phyloP scores from a whole-genome alignment of 352 stramenopile genomes.

The Salisapilia sapeloensis region DNA sequence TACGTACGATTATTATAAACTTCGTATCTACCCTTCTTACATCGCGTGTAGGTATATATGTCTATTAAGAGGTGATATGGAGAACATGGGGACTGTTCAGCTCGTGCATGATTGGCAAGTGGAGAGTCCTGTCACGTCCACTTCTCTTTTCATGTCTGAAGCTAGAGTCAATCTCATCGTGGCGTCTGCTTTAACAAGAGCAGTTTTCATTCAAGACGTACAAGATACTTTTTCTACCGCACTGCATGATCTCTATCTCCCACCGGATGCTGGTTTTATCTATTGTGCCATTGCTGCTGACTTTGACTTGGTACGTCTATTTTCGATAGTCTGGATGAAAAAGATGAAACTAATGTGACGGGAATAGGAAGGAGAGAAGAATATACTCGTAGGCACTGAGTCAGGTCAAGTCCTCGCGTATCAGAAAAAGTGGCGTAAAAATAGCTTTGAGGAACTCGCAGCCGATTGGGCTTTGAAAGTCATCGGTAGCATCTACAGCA shows the following conservation, averaged over 20 bases:
- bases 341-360: background rate
- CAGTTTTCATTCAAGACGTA: conserved; percentile 31
- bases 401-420: conserved; percentile 36
- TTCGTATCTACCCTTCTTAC: too few species aligned
- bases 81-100: too few species aligned
- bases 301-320: conserved; percentile 31
- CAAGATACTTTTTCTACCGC: conserved; percentile 6
- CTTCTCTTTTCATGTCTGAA: conserved; percentile 22
- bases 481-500: conserved; percentile 55
- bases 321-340: background rate
- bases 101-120: conserved; percentile 35
- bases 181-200: conserved; percentile 42
- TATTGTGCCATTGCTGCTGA: conserved; percentile 30
- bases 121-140: conserved; percentile 36
- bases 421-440: conserved; percentile 6
- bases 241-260: conserved; percentile 14
- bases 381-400: conserved; percentile 48
- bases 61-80: conserved; percentile 20
- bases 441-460: conserved; percentile 2
- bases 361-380: conserved; percentile 28
- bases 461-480: conserved; percentile 25
- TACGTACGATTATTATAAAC: conserved; percentile 4
- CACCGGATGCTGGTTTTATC: conserved; percentile 47
- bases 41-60: conserved; percentile 20
- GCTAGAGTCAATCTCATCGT: conserved; percentile 29